A percentile compares a stretch with the other conserved stretches of the same genome.
These are phyloP conservation scores for Penicillium sp. DNA, from an alignment of 2,329 filamentous ascomycete genomes.

Conservation along the genomic window DNA sequence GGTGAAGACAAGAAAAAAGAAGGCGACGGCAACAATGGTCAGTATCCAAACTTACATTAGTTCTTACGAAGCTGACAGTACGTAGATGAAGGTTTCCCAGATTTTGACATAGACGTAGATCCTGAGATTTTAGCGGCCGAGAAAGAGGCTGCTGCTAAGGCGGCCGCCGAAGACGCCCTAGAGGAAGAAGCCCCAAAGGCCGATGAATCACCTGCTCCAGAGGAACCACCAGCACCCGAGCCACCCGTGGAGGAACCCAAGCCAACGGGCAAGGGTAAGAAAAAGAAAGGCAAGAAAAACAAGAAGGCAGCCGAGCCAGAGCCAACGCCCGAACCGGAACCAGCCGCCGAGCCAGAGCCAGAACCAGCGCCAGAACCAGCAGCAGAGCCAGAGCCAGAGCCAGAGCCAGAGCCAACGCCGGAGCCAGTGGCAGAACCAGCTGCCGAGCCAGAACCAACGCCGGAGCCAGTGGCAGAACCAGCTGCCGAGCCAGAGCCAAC, in stretches of 20 bases:
- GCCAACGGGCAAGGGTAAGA: conserved; percentile 14
- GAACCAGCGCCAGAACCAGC: not conserved
- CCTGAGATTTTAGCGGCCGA: conserved; percentile 35
- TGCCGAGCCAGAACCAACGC: too few relatives aligned
- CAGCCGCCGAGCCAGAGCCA: conserved; percentile 5
- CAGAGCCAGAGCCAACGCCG: conserved; percentile 2
- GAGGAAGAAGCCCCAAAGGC: conserved; percentile 15
- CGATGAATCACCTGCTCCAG: not conserved
- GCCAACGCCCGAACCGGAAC: conserved; percentile 6
- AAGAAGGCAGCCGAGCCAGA: conserved; percentile 13
- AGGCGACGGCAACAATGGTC: conserved; percentile 28
- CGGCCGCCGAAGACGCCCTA: conserved; percentile 35
- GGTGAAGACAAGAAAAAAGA: not conserved
- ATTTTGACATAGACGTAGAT: conserved; percentile 32
- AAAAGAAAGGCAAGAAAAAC: conserved; percentile 15
- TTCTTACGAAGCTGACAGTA: conserved; percentile 3
- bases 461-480: too few relatives aligned
- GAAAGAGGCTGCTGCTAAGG: conserved; percentile 34
- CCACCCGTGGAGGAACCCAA: conserved; percentile 9
- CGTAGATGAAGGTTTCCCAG: conserved; percentile 38
- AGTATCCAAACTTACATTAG: not conserved
- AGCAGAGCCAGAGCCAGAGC: not conserved
- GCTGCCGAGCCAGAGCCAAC: too few relatives aligned
- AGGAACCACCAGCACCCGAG: not conserved
- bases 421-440: not conserved